Evolutionary conservation across 2,329 filamentous ascomycete genomes (phyloP), one percentile per base, ranked within the genome.

Genomic region (Sarocladiaceae sp.): DNA sequence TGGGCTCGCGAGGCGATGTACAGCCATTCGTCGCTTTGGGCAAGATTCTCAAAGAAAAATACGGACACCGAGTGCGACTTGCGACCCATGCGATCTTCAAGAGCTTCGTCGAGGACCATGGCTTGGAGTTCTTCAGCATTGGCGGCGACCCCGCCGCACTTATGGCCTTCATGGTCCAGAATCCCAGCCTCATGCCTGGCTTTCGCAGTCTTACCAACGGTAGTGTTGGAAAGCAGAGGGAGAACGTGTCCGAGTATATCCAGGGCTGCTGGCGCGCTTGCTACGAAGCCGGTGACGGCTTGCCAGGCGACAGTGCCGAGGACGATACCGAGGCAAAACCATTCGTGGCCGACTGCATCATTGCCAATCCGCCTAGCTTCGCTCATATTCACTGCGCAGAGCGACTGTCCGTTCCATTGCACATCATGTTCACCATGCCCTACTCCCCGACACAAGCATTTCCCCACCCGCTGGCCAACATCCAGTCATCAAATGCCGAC

Each of bases 341-440:
- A 1, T 96, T 96, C 63, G 84, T 96, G 37, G 91, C 90, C 0
- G 90, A 91, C 66, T 85, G 81, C 50, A 90, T 91, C 58, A 88
- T 90, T 59, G 87, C 87, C 2, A 90, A 91, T 55, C 87, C 87
- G 2, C 87, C 87, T 0, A 88, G 84, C 59, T 90, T 90, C 67
- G 87, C 85, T 0, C 87, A 90, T 60, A 75, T 90, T 3, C 87
- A 91, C 60, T 79, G 86, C 54, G 87, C 87, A 1, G 86, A 91
- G 66, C 88, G 87, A 66, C 68, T 90, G 60, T 86, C 86, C 0
- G 83, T 90, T 47, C 87, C 87, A 0, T 63, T 90, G 8, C 87
- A 91, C 60, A 82, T 96, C 67, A 95, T 96, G 88, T 96, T 96
- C 69, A 96, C 91, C 2, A 96, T 96, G 90, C 91, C 91, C 0